Evolutionary conservation across 192 early-diverging fungal species (phyloP), one percentile per base, ranked within the genome.

Genomic region (Thamnidium elegans): DNA sequence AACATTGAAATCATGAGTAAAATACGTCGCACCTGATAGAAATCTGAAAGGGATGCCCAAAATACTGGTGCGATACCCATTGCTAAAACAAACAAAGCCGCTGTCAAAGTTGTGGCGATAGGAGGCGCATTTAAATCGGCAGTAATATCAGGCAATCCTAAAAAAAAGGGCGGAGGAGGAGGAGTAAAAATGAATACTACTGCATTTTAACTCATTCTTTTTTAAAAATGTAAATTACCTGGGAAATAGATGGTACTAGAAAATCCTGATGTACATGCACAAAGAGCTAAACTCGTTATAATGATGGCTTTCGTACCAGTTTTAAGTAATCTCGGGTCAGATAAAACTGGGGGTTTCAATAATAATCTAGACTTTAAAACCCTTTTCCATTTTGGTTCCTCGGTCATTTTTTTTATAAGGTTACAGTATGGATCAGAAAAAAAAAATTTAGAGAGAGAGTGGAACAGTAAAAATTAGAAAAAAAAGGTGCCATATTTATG

Each of bases 31-130:
- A 81, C 69, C 26, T 72, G 59, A 58, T 74, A 81, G 17, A 58
- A 26, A 48, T 81, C 80, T 1, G 80, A 78, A 21, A 77, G 15
- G 0, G 72, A 72, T 3, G 80, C 78, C 65, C 63, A 74, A 39
- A 81, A 66, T 0, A 81, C 55, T 9, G 80, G 80, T 55, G 73
- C 71, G 47, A 81, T 75, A 20, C 79, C 78, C 72, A 76, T 77
- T 48, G 76, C 76, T 23, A 80, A 61, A 17, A 76, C 74, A 34
- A 77, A 80, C 46, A 80, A 67, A 15, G 75, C 71, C 6, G 76
- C 75, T 17, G 75, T 74, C 10, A 76, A 58, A 53, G 76, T 80
- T 55, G 74, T 76, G n/a, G 72, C 66, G 0, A 76, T 76, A 4
- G 67, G 45, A 6, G 75, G 71, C 7, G 78, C 72, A 26, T 74